Percentiles rank a stretch among this genome's conserved stretches.
phyloP scores from a whole-genome alignment of 2,329 filamentous ascomycete species.

The Fusarium sp. region DNA sequence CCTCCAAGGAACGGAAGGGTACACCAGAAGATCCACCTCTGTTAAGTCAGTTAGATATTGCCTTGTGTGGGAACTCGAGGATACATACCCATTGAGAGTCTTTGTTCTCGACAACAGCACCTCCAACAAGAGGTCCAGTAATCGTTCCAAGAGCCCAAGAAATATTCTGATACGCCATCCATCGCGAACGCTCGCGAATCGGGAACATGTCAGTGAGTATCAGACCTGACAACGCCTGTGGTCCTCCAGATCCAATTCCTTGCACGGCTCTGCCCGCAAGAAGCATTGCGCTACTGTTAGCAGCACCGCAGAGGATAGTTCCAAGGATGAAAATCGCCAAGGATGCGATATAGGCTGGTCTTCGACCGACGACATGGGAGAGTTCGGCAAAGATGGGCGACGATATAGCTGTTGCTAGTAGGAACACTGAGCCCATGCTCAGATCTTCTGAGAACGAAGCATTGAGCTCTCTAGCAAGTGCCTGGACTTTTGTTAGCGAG shows the following conservation, averaged over 20 bases:
- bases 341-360: constrained; percentile 37
- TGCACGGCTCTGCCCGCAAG: constrained; percentile 51
- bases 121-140: constrained; percentile 43
- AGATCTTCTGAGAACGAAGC: constrained; percentile 41
- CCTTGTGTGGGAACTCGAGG: background rate
- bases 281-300: constrained; percentile 45
- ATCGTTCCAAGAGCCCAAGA: constrained; percentile 68
- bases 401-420: constrained; percentile 72
- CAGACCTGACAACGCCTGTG: constrained; percentile 48
- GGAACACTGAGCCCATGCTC: constrained; percentile 69
- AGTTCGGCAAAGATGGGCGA: constrained; percentile 60
- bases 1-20: constrained; percentile 48
- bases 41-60: background rate
- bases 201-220: constrained; percentile 55
- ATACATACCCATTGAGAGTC: constrained; percentile 38
- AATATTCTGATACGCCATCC: constrained; percentile 51
- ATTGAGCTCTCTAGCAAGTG: constrained; percentile 41
- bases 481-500: constrained; percentile 20
- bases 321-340: constrained; percentile 53
- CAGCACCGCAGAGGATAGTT: constrained; percentile 52
- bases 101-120: constrained; percentile 31
- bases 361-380: constrained; percentile 51
- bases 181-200: constrained; percentile 55
- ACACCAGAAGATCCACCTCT: constrained; percentile 53
- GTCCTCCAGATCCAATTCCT: constrained; percentile 51